Percentiles rank a stretch among this genome's conserved stretches.
These are phyloP conservation scores for Tetrahymena borealis DNA, from an alignment of 73 alveolate genomes.

Conservation along the genomic window DNA sequence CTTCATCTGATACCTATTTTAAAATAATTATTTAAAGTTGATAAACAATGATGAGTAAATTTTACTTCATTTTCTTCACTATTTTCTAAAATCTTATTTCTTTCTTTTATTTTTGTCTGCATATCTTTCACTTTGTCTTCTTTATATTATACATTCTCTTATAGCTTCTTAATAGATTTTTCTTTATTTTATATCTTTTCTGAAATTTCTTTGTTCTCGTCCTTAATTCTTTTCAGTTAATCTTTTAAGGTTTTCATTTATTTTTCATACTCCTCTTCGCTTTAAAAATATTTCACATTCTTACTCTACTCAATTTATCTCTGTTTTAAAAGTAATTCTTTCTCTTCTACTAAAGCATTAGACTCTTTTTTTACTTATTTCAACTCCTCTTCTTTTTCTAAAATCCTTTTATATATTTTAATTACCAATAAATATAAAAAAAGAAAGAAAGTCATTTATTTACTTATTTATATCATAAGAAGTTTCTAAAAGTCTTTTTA, in stretches of 20 bases:
- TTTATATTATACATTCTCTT: not conserved
- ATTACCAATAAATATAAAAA: not conserved
- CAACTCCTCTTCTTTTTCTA: not conserved
- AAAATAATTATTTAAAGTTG: not conserved
- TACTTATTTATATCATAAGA: not conserved
- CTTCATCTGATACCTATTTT: not conserved
- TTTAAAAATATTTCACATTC: not conserved
- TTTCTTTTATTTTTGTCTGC: not conserved
- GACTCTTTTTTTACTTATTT: not conserved
- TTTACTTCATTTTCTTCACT: not conserved
- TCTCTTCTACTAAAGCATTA: not conserved
- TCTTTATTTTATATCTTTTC: not conserved
- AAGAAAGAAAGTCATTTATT: too few species aligned
- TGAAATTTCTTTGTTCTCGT: not conserved
- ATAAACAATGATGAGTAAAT: not conserved
- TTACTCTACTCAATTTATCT: not conserved
- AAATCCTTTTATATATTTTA: not conserved
- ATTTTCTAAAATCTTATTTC: not conserved
- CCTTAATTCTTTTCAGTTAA: not conserved
- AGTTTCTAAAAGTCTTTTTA: not conserved
- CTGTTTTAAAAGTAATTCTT: not conserved
- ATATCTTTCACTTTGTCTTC: not conserved
- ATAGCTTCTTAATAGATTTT: not conserved
- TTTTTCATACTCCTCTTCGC: not conserved
- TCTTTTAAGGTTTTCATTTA: not conserved